Evolutionary conservation across 2,329 filamentous ascomycete species (phyloP).

Genomic region (Epichloe glyceriae): DNA sequence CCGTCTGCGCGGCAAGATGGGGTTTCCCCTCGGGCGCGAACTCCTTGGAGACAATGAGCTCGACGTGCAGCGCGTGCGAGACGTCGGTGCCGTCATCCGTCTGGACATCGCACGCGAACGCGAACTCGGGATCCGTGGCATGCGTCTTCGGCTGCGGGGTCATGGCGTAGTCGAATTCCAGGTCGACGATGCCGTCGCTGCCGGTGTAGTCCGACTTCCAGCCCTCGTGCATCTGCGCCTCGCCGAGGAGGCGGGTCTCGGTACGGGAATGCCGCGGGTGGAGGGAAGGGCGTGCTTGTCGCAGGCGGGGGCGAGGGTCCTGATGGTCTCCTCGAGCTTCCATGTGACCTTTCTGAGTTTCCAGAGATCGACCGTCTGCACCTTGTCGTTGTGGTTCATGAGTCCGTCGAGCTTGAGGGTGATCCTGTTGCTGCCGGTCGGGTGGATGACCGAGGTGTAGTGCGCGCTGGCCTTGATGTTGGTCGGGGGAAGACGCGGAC

Average conservation of each 20-base stretch:
- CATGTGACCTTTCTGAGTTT: slow-evolving; percentile 82
- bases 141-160: slow-evolving; percentile 24
- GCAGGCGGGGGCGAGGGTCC: slow-evolving; percentile 69
- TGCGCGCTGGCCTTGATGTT: slow-evolving; percentile 80
- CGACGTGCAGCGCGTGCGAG: slow-evolving; percentile 74
- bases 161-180: slow-evolving; percentile 38
- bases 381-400: slow-evolving; percentile 53
- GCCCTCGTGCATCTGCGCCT: slow-evolving; percentile 68
- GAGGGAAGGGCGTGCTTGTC: slow-evolving; percentile 48
- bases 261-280: slow-evolving; percentile 59
- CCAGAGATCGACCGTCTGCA: slow-evolving; percentile 68
- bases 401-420: slow-evolving; percentile 78
- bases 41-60: slow-evolving; percentile 90
- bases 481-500: slow-evolving; percentile 90
- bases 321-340: slow-evolving; percentile 81
- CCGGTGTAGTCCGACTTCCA: slow-evolving; percentile 66
- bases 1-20: slow-evolving; percentile 65
- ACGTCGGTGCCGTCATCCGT: slow-evolving; percentile 63
- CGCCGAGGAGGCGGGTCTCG: slow-evolving; percentile 64
- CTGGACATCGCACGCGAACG: slow-evolving; percentile 68
- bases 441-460: slow-evolving; percentile 72
- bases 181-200: slow-evolving; percentile 47
- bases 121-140: slow-evolving; percentile 44
- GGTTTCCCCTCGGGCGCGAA: slow-evolving; percentile 60
- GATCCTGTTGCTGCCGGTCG: slow-evolving; percentile 69